Evolutionary conservation across 1,284 basidiomycete species (phyloP), one percentile per base, ranked within the genome.

Genomic region (Cryptococcus sp.): DNA sequence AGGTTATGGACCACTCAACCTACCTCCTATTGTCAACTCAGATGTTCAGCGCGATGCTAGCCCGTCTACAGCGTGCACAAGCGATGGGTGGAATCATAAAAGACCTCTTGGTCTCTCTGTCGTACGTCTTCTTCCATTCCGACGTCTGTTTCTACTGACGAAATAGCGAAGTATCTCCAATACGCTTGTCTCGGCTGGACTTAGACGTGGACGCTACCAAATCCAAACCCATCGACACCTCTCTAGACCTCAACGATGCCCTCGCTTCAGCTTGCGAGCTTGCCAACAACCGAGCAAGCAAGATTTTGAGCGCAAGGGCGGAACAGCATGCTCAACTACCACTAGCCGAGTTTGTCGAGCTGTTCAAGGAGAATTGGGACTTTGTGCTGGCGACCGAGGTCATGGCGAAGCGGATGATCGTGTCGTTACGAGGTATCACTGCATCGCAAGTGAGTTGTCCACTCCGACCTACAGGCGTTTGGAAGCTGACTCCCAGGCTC

Each of bases 311-410:
- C 38, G 76, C 83, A 4, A 83, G 94, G 31, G 76, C 82, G 5
- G 87, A 92, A 54, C 82, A 85, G 52, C 88, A 95, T 65, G 78
- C 85, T 0, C 69, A 78, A 6, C 77, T 97, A 19, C 76, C 82
- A 25, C 73, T 97, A 34, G 71, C 77, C 2, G 80, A 83, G 31
- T 98, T 97, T 75, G 76, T 90, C 34, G 78, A 78, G 23, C 76
- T 97, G 47, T 95, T 93, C 76, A 83, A 84, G 52, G 80, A 82
- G 57, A 85, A 85, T 11, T 97, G 92, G 91, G 74, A 79, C 35
- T 97, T 97, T 64, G 88, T 97, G 22, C 78, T 94, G 9, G 78
- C 78, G 51, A 90, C 86, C 58, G 94, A 98, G 71, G 80, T 82
- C 22, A 77, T 94, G 24, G 88, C 85, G 57, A 80, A 84, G 44